Percentiles rank a stretch among this genome's conserved stretches.
These are phyloP conservation scores for Dichomitus squalens DNA, from an alignment of 1,284 basidiomycete species.

Conservation along the genomic window DNA sequence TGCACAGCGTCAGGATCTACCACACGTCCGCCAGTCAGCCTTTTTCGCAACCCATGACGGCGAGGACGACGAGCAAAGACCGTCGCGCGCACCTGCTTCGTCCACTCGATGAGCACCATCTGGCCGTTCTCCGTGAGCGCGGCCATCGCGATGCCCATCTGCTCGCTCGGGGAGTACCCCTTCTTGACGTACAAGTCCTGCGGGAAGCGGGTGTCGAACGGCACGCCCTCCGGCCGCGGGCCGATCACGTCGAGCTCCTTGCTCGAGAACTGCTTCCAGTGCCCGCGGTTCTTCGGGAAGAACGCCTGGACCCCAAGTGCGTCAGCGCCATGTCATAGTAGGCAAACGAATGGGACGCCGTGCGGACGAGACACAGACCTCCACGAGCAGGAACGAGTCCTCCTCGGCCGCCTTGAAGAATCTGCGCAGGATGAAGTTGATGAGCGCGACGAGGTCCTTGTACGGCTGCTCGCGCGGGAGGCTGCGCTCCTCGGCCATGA, in stretches of 20 bases:
- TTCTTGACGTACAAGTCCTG: constrained; percentile 84
- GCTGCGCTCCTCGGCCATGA: constrained; percentile 76
- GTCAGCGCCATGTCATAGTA: not conserved
- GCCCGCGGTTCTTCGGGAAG: constrained; percentile 85
- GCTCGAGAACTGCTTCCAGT: constrained; percentile 85
- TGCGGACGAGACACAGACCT: constrained; percentile 48
- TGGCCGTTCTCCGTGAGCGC: constrained; percentile 71
- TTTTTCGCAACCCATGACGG: no score
- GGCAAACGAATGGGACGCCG: no score
- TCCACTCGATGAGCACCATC: constrained; percentile 73
- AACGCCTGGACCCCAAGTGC: constrained; percentile 57
- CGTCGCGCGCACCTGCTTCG: constrained; percentile 63
- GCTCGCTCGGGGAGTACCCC: constrained; percentile 87
- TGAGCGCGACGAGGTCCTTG: constrained; percentile 80
- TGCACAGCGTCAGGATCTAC: constrained; percentile 71
- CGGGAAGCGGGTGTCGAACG: constrained; percentile 51
- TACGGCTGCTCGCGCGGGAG: constrained; percentile 79
- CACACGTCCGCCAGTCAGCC: no score
- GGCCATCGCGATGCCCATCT: constrained; percentile 84
- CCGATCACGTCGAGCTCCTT: constrained; percentile 72
- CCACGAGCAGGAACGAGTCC: constrained; percentile 83
- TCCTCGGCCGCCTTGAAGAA: constrained; percentile 90
- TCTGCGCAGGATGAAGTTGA: constrained; percentile 84
- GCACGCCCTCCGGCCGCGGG: constrained; percentile 38
- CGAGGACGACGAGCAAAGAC: no score